Base-by-base conservation (phyloP, 345 rosid species). In the Dipteronia sinensis region DNA sequence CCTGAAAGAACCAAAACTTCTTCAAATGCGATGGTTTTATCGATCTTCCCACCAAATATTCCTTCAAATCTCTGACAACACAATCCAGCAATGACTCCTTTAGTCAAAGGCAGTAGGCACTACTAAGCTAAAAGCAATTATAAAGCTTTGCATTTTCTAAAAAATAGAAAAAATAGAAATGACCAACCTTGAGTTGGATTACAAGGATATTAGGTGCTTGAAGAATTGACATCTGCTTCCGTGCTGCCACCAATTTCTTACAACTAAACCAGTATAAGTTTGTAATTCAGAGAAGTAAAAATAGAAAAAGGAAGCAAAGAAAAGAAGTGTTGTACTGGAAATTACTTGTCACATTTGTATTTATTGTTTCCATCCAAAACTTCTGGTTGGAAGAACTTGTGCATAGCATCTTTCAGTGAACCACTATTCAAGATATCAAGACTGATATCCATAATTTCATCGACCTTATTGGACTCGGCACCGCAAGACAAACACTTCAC, bases 371-470 rank as follows among this genome's bases (percentile, higher is more conserved):
- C 99, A 78, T 94, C 99, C 86, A 97, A 89, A 79, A 87, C 78
- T 87, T 97, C 98, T 15, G 97, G 90, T 83, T 89, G 91, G 78
- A 97, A 97, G 81, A 97, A 97, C 87, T 90, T 94, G 31, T 84
- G 92, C 93, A 97, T 78, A 0, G 98, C 95, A 11, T 97, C 98
- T 75, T 84, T 84, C 16, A 97, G 82, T 0, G 99, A 94, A 83
- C 31, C 80, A 72, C 93, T 82, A 66, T 89, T 82, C 85, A 90
- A 78, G 77, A 97, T 82, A 49, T 94, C 99, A 72, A 97, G 93
- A 82, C 96, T 94, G 58, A 97, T 88, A 87, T 97, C 99, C 98
- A 97, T 94, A 76, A 93, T 93, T 83, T 97, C 98, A 82, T 97
- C 99, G 2, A 94, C 88, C 84, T 94, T 97, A 85, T 94, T 94